Percentiles rank a stretch among this genome's conserved stretches.
These are phyloP conservation scores for Excoecaria agallocha DNA, from an alignment of 345 rosid genomes.

Conservation along the genomic window DNA sequence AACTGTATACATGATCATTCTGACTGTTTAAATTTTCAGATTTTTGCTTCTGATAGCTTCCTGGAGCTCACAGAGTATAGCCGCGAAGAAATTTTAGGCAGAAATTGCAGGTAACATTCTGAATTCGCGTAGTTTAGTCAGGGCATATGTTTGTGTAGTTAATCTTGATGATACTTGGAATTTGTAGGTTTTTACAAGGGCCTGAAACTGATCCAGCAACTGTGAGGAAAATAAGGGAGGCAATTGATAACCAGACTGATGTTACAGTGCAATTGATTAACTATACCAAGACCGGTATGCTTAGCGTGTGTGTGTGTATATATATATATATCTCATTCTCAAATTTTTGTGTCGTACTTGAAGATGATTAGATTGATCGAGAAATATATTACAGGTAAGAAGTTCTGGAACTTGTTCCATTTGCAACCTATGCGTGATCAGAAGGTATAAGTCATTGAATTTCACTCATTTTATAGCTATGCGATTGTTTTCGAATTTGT, in stretches of 20 bases:
- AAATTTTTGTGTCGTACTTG: neutral
- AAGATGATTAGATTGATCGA: neutral
- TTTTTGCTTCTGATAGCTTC: constrained; percentile 97
- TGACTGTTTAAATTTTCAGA: constrained; percentile 41
- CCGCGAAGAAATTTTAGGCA: constrained; percentile 93
- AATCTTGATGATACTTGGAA: neutral
- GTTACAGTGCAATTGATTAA: constrained; percentile 93
- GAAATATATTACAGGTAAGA: constrained; percentile 58
- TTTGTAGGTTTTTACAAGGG: constrained; percentile 85
- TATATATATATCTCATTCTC: too few relatives aligned
- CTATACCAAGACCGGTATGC: constrained; percentile 87
- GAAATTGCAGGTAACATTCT: constrained; percentile 78
- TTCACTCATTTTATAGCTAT: neutral
- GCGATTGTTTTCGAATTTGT: neutral
- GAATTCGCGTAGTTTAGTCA: neutral
- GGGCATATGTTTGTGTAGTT: neutral
- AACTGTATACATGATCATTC: constrained; percentile 2
- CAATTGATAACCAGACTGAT: constrained; percentile 86
- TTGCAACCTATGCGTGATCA: constrained; percentile 99
- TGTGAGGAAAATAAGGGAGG: constrained; percentile 79
- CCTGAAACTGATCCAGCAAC: constrained; percentile 96
- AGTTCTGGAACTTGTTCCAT: constrained; percentile 98
- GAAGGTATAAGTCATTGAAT: constrained; percentile 39
- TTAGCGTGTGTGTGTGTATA: too few relatives aligned
- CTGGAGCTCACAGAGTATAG: constrained; percentile 95